Conservation (phyloP, 1,284 basidiomycete species). For the Boletellus dicymbophilus region DNA sequence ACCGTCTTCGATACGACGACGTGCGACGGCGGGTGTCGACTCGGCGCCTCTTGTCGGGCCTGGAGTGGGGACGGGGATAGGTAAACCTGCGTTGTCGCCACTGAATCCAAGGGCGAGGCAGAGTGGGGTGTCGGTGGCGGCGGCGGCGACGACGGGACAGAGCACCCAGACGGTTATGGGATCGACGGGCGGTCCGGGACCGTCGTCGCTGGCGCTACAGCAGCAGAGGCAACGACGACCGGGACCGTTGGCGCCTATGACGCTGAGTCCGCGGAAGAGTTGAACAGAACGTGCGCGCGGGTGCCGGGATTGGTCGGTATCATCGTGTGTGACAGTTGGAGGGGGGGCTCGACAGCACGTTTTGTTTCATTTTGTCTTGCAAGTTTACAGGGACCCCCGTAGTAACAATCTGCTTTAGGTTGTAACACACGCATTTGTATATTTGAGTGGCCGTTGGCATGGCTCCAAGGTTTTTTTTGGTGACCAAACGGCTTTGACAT, state of each 20-base stretch:
- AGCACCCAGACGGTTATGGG: slow-evolving; percentile 19
- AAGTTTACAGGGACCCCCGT: too few relatives aligned
- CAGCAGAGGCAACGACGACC: slow-evolving; percentile 53
- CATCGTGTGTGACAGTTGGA: too few relatives aligned
- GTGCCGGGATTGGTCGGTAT: too few relatives aligned
- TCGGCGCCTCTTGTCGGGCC: slow-evolving; percentile 25
- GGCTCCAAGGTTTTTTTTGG: too few relatives aligned
- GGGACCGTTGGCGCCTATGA: slow-evolving; percentile 32
- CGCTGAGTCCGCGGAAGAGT: slow-evolving; percentile 29
- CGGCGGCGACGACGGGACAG: slow-evolving; percentile 23
- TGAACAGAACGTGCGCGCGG: slow-evolving; percentile 9
- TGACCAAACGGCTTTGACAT: too few relatives aligned
- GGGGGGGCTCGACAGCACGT: too few relatives aligned
- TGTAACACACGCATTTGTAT: too few relatives aligned
- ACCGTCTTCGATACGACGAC: slow-evolving; percentile 55
- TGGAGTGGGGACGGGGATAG: slow-evolving; percentile 17
- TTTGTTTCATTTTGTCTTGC: too few relatives aligned
- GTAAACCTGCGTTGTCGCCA: slow-evolving; percentile 57
- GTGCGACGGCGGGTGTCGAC: slow-evolving; percentile 54
- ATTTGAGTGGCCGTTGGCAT: too few relatives aligned
- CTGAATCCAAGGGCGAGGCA: slow-evolving; percentile 68
- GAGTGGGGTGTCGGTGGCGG: slow-evolving; percentile 43
- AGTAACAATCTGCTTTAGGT: too few relatives aligned
- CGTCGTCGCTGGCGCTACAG: slow-evolving; percentile 41
- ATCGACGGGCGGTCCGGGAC: slow-evolving; percentile 15